Percentiles rank a stretch among this genome's conserved stretches.
Conservation (phyloP, 2,329 filamentous ascomycete genomes). For the Tolypocladium endophyticum region DNA sequence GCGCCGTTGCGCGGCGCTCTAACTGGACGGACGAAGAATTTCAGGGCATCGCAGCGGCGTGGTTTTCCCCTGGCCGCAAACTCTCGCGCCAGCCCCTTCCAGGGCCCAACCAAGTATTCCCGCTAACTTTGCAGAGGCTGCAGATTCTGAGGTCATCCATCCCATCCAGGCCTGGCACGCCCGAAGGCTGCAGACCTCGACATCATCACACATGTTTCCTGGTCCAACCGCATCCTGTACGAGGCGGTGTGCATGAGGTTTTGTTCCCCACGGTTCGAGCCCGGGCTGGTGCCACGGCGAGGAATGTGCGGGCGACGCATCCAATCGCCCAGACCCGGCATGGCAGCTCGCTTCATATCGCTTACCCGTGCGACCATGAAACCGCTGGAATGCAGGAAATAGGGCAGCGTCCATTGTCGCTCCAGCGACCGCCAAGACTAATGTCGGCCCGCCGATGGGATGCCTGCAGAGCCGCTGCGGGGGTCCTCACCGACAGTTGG, state of each 20-base stretch:
- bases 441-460: background rate
- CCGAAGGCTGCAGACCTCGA: background rate
- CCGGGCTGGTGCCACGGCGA: background rate
- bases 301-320: background rate
- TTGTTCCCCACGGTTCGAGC: background rate
- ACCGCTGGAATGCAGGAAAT: background rate
- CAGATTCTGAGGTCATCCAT: background rate
- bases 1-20: background rate
- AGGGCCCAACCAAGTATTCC: background rate
- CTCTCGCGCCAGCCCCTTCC: background rate
- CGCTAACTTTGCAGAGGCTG: background rate
- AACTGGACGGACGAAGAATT: background rate
- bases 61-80: constrained; percentile 1
- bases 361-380: background rate
- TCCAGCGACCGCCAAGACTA: background rate
- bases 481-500: background rate
- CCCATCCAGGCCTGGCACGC: background rate
- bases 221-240: background rate
- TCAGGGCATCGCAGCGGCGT: background rate
- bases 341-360: background rate
- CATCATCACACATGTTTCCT: background rate
- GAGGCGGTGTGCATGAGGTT: background rate
- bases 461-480: background rate
- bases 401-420: background rate
- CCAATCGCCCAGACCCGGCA: background rate